Evolutionary conservation across 768 basidiomycete species (phyloP), one percentile per base, ranked within the genome.

Genomic region (Podaxis carcinomalis): DNA sequence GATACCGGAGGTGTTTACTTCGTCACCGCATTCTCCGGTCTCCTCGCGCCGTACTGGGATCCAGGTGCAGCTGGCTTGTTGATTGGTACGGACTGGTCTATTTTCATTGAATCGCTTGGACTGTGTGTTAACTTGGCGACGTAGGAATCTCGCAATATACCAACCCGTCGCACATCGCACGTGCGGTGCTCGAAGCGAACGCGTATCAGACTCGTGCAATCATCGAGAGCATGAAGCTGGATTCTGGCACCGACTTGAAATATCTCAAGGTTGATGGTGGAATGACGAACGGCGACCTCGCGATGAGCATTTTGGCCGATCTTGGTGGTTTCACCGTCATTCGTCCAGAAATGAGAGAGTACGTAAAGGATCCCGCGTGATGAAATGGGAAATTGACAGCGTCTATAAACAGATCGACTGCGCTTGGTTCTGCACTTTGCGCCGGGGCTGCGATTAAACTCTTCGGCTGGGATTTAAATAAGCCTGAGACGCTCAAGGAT

Each of bases 1-100:
- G 85, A 88, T 66, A 88, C 92, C 0, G 95, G 92, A 37, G 96
- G 96, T 6, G 81, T 97, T 32, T 98, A 92, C 77, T 99, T 98
- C 68, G 96, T 98, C 37, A 96, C 96, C 0, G 95, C 94, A 5
- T 98, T 99, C 78, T 90, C 89, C 42, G 97, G 97, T 58, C 81
- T 99, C 25, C 85, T 99, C 27, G 97, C 97, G 19, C 97, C 97
- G 5, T 97, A 93, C 75, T 98, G 97, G 97, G 97, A 99, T 72
- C 85, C 93, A 27, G 85, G 88, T 28, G 97, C 97, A 28, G 89
- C 88, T 19, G 94, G 93, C 0, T 73, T 91, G 42, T 78, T 97
- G 49, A 93, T 97, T 62, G 93, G 91, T 83, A 62, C 49, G 71
- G 69, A 28, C 21, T 42, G n/a, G 55, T 62, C 44, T 32, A 32